These are phyloP conservation scores for Fusarium transvaalense DNA, from an alignment of 2,329 filamentous ascomycete genomes.

Conservation along the genomic window DNA sequence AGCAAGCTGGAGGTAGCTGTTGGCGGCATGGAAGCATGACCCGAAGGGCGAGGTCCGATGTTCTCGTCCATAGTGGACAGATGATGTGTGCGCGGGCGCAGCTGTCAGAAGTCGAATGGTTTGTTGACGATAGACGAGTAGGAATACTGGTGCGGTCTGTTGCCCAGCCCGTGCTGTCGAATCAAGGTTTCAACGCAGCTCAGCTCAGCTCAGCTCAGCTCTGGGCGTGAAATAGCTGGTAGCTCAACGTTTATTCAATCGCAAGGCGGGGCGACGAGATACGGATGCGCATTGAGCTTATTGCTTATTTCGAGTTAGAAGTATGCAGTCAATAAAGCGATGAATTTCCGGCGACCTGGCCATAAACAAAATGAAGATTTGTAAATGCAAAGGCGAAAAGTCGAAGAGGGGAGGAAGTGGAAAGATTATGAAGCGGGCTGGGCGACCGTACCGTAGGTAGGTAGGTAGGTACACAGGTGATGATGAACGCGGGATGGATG, in stretches of 20 bases:
- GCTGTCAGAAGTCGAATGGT: not conserved
- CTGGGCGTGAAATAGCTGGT: slow-evolving; percentile 13
- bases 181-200: not conserved
- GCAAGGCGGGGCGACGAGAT: slow-evolving; percentile 25
- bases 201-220: slow-evolving; percentile 41
- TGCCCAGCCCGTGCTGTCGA: not conserved
- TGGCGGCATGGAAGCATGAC: slow-evolving; percentile 50
- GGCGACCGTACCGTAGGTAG: not conserved
- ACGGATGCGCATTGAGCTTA: slow-evolving; percentile 38
- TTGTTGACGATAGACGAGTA: not conserved
- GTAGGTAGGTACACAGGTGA: slow-evolving; percentile 2
- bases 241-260: slow-evolving; percentile 28
- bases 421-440: slow-evolving; percentile 38
- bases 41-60: slow-evolving; percentile 52
- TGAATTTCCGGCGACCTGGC: slow-evolving; percentile 11
- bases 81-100: not conserved
- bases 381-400: slow-evolving; percentile 20
- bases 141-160: not conserved
- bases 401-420: slow-evolving; percentile 31
- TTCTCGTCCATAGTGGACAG: slow-evolving; percentile 56
- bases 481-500: slow-evolving; percentile 39
- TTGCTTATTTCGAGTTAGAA: slow-evolving; percentile 14
- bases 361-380: slow-evolving; percentile 12
- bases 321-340: slow-evolving; percentile 7
- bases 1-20: slow-evolving; percentile 51